phyloP scores from a whole-genome alignment of 75 land plant species.

The Azolla pinnata region DNA sequence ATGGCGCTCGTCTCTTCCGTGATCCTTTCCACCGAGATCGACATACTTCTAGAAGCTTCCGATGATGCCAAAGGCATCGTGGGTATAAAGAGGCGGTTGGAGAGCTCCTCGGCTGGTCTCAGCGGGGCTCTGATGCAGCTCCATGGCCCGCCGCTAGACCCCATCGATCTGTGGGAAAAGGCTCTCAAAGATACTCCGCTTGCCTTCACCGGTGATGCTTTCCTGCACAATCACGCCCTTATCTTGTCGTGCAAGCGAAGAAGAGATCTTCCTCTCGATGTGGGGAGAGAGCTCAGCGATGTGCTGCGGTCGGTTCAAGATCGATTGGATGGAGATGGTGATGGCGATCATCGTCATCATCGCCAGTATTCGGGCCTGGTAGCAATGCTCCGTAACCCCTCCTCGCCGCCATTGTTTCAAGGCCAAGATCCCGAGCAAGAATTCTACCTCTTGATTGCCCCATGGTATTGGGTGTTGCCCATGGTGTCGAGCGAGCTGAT shows the following conservation, averaged over 20 bases:
- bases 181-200: conserved; percentile 8
- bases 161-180: conserved; percentile 10
- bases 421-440: background rate
- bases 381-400: conserved; percentile 7
- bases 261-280: background rate
- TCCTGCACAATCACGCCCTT: conserved; percentile 13
- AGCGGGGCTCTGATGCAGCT: background rate
- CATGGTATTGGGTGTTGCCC: conserved; percentile 12
- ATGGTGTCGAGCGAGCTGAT: background rate
- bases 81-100: background rate
- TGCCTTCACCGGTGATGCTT: background rate
- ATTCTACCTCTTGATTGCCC: conserved; percentile 14
- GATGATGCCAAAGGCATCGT: background rate
- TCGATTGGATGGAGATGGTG: conserved; percentile 2
- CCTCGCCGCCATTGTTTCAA: too few species aligned
- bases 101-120: background rate
- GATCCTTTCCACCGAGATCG: background rate
- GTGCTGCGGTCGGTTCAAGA: conserved; percentile 11
- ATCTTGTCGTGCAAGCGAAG: conserved; percentile 12
- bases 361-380: conserved; percentile 7
- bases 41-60: background rate
- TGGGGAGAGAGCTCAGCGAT: background rate
- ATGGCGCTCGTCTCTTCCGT: background rate
- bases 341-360: too few species aligned
- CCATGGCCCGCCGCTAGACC: conserved; percentile 6